Percentiles rank a stretch among this genome's conserved stretches.
Conservation (phyloP, 345 rosid species). For the Hibiscus tridactylites region DNA sequence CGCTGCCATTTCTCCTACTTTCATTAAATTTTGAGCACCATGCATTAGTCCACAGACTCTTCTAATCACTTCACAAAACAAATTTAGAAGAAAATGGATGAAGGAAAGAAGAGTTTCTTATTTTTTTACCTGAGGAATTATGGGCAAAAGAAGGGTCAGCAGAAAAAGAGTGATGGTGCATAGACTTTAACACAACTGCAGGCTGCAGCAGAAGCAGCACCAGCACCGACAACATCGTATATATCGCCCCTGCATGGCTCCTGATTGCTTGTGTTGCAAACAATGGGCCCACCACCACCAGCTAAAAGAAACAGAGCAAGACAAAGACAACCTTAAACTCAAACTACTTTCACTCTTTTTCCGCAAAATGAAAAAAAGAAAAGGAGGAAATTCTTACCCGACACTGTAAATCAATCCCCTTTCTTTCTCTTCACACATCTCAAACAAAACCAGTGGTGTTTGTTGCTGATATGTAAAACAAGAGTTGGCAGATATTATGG, state of each 20-base stretch:
- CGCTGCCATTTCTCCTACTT: conserved; percentile 42
- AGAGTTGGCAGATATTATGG: conserved; percentile 7
- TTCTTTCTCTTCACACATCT: not conserved
- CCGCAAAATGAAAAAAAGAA: not conserved
- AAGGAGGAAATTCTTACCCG: not conserved
- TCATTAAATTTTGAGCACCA: conserved; percentile 5
- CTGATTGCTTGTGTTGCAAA: conserved; percentile 36
- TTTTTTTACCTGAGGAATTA: conserved; percentile 25
- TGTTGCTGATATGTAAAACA: not conserved
- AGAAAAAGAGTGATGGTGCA: not conserved
- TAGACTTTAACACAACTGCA: conserved; percentile 14
- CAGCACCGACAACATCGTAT: conserved; percentile 31
- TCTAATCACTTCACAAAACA: too few species aligned
- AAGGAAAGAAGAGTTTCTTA: conserved; percentile 15
- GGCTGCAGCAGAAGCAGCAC: conserved; percentile 3
- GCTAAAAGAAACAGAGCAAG: not conserved
- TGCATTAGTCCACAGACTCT: too few species aligned
- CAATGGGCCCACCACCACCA: conserved; percentile 28
- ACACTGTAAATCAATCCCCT: not conserved
- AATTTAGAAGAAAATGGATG: not conserved
- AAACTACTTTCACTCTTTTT: not conserved
- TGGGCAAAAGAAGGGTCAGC: not conserved
- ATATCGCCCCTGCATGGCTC: conserved; percentile 28
- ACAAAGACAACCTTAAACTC: conserved; percentile 12
- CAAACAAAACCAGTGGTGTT: not conserved